These are phyloP conservation scores for Coix lacrymajobi DNA, from an alignment of 176 grass and related monocot genomes.

Conservation along the genomic window DNA sequence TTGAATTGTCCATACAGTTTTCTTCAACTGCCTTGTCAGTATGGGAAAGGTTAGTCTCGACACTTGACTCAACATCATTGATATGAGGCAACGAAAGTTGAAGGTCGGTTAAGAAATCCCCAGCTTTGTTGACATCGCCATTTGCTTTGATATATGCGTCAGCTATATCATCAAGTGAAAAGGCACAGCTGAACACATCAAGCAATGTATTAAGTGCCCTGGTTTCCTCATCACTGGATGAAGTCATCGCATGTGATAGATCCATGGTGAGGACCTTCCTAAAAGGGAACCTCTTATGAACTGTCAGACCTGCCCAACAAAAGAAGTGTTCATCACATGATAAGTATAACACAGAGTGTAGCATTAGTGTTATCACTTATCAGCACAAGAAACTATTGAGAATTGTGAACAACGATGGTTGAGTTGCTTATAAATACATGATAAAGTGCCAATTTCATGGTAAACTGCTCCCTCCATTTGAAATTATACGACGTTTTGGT, in stretches of 20 bases:
- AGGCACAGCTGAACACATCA: conserved; percentile 61
- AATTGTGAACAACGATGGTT: conserved; percentile 12
- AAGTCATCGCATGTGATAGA: conserved; percentile 24
- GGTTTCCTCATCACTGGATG: conserved; percentile 50
- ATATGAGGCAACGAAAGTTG: conserved; percentile 41
- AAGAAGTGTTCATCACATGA: conserved; percentile 18
- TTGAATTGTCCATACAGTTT: conserved; percentile 14
- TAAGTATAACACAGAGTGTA: neutral
- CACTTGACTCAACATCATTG: conserved; percentile 31
- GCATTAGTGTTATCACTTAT: neutral
- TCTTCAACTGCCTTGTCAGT: conserved; percentile 22
- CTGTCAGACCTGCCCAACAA: conserved; percentile 17
- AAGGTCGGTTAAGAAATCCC: conserved; percentile 58
- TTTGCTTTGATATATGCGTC: conserved; percentile 69
- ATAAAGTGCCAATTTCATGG: neutral
- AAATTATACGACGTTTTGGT: too few species aligned
- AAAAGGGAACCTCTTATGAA: neutral
- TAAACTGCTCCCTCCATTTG: neutral
- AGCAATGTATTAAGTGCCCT: conserved; percentile 61
- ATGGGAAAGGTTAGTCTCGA: conserved; percentile 23
- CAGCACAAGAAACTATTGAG: neutral
- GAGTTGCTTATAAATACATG: neutral
- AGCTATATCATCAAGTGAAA: conserved; percentile 83
- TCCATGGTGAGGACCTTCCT: conserved; percentile 36
- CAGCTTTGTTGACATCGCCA: conserved; percentile 63